phyloP scores from a whole-genome alignment of 2,329 filamentous ascomycete species.

The Alternaria sp. region DNA sequence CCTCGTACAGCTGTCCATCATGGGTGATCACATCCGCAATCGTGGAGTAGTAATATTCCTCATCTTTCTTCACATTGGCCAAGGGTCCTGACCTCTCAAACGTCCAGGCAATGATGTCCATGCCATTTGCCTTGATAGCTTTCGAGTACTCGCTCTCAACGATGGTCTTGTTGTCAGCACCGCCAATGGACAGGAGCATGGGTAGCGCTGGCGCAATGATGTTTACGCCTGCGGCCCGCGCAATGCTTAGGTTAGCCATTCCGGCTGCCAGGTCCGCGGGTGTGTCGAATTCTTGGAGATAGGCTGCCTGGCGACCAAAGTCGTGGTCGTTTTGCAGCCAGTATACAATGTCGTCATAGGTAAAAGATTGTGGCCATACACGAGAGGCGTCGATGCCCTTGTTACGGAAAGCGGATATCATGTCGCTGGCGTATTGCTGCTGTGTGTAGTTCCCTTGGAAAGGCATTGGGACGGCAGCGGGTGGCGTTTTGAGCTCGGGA shows the following conservation, averaged over 20 bases:
- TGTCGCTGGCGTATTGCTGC: constrained; percentile 67
- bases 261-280: constrained; percentile 59
- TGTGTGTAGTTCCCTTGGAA: constrained; percentile 69
- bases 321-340: constrained; percentile 69
- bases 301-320: constrained; percentile 68
- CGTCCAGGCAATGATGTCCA: constrained; percentile 72
- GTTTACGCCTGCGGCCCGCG: constrained; percentile 64
- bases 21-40: constrained; percentile 63
- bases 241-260: constrained; percentile 62
- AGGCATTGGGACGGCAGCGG: constrained; percentile 66
- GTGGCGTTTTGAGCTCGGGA: constrained; percentile 69
- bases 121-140: constrained; percentile 65
- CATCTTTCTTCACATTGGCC: constrained; percentile 50
- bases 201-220: constrained; percentile 68
- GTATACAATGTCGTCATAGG: constrained; percentile 67
- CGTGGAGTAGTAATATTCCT: constrained; percentile 50
- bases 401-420: constrained; percentile 54
- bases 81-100: constrained; percentile 70
- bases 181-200: constrained; percentile 62
- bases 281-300: constrained; percentile 66
- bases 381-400: constrained; percentile 48
- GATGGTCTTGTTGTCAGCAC: constrained; percentile 59
- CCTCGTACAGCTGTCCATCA: constrained; percentile 70
- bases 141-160: constrained; percentile 69
- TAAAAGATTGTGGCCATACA: constrained; percentile 67